phyloP scores from a whole-genome alignment of 768 basidiomycete genomes.

The Suillus sp. region DNA sequence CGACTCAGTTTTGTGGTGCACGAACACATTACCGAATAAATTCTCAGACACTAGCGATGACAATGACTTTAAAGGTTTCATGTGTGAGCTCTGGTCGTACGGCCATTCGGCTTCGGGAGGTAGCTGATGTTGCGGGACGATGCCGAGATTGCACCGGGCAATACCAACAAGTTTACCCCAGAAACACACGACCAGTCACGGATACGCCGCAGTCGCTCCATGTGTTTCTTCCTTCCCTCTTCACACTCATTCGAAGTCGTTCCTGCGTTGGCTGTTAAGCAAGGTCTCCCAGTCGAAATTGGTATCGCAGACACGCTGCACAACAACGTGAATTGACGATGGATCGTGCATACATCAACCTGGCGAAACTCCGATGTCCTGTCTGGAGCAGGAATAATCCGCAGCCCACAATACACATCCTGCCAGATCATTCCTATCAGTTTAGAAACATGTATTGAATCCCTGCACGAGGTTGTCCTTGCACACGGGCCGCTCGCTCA shows the following conservation, averaged over 20 bases:
- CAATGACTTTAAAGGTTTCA: neutral
- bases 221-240: constrained; percentile 8
- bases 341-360: neutral
- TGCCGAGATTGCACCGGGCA: neutral
- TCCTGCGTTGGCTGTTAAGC: constrained; percentile 17
- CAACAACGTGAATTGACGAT: neutral
- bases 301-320: neutral
- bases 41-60: neutral
- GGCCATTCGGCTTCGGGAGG: neutral
- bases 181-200: neutral
- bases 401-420: neutral
- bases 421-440: neutral
- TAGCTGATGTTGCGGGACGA: neutral
- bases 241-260: constrained; percentile 17
- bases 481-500: neutral
- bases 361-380: neutral
- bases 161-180: neutral
- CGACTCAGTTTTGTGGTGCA: neutral
- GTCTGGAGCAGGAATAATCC: neutral
- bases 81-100: neutral
- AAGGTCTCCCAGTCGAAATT: neutral
- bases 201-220: neutral
- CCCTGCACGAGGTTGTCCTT: neutral
- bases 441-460: neutral
- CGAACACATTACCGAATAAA: neutral